These are phyloP conservation scores for Vigna radiata DNA, from an alignment of 306 rosid species.

Conservation along the genomic window DNA sequence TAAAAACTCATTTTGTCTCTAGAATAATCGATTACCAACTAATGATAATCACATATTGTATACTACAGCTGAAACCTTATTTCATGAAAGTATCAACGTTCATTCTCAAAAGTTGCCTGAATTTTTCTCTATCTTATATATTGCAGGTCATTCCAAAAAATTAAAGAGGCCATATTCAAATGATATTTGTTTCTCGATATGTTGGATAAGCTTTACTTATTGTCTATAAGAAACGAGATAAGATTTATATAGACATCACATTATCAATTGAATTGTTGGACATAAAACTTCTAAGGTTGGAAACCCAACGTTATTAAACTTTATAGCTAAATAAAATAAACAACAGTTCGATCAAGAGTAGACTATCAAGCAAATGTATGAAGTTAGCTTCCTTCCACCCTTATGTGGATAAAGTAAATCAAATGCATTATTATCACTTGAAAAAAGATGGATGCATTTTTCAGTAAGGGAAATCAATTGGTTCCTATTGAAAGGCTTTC, in stretches of 20 bases:
- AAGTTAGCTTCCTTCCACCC: conserved; percentile 39
- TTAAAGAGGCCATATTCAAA: background rate
- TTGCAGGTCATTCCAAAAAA: too few relatives aligned
- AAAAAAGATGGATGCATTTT: conserved; percentile 7
- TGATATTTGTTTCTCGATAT: background rate
- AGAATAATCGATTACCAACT: too few relatives aligned
- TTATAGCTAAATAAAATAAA: background rate
- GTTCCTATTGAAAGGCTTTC: conserved; percentile 79
- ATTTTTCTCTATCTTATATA: too few relatives aligned
- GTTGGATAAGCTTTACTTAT: background rate
- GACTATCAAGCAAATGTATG: conserved; percentile 26
- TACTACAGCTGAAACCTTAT: too few relatives aligned
- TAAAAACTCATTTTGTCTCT: too few relatives aligned
- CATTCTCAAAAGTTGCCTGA: too few relatives aligned
- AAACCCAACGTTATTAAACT: background rate
- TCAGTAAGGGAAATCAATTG: conserved; percentile 53
- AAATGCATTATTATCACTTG: conserved; percentile 9
- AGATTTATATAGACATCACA: background rate
- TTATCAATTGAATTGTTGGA: too few relatives aligned
- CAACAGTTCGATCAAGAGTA: too few relatives aligned
- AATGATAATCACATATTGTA: too few relatives aligned
- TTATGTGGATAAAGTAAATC: background rate
- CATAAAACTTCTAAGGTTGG: too few relatives aligned
- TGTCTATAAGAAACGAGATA: background rate
- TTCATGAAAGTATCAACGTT: too few relatives aligned